Conservation (phyloP, 352 stramenopile genomes). For the Phytophthora syringae region DNA sequence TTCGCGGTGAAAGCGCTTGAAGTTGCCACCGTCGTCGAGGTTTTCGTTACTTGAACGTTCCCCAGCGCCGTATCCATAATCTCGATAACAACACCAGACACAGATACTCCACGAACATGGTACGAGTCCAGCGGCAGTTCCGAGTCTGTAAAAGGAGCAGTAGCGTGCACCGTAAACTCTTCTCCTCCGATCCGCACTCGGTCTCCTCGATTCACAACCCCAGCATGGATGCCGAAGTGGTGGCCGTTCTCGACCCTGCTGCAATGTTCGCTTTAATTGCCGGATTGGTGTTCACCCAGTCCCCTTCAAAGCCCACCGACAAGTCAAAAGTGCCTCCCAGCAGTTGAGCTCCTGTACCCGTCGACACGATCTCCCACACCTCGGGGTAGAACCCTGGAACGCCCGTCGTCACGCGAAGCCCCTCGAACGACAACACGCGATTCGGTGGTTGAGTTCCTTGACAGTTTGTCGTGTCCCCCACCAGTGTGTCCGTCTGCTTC, state of each 20-base stretch:
- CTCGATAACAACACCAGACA: conserved; percentile 36
- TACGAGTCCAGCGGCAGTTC: conserved; percentile 74
- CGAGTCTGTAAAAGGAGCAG: conserved; percentile 73
- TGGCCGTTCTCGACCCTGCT: conserved; percentile 57
- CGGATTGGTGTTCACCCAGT: conserved; percentile 41
- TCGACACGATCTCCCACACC: conserved; percentile 69
- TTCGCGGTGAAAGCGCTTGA: conserved; percentile 46
- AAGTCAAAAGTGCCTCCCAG: conserved; percentile 74
- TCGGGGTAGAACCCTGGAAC: conserved; percentile 61
- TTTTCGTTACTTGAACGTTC: conserved; percentile 55
- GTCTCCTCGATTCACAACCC: conserved; percentile 74
- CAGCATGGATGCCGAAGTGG: conserved; percentile 54
- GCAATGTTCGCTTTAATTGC: conserved; percentile 46
- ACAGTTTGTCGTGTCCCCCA: conserved; percentile 49
- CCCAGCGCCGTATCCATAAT: conserved; percentile 72
- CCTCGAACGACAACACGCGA: conserved; percentile 57
- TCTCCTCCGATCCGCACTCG: conserved; percentile 58
- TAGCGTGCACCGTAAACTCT: conserved; percentile 67
- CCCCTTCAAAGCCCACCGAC: conserved; percentile 74
- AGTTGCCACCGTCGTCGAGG: conserved; percentile 44
- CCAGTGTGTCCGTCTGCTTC: conserved; percentile 57
- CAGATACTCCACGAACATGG: conserved; percentile 64
- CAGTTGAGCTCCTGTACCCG: conserved; percentile 38
- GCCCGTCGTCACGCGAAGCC: conserved; percentile 45
- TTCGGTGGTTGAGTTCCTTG: conserved; percentile 47